Evolutionary conservation across 306 rosid species (phyloP), one percentile per base, ranked within the genome.

Genomic region (Citrullus colocynthis): DNA sequence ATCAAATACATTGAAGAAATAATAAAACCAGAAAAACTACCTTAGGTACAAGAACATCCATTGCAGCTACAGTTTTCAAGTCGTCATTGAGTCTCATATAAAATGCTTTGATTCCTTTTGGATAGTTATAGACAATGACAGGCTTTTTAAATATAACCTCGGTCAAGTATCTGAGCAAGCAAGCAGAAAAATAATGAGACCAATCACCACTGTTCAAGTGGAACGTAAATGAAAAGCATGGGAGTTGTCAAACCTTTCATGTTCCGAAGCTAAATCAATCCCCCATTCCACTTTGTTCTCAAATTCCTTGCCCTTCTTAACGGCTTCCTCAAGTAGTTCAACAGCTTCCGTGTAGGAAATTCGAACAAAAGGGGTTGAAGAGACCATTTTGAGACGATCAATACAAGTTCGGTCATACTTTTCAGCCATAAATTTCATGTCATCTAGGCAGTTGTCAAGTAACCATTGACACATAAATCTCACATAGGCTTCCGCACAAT

Each of bases 41-140:
- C 98, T 92, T 96, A 30, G 99, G 99, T 48, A 92, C 98, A 76
- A 96, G 93, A 45, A 96, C 99, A 87, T 96, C 99, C 98, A 96
- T 96, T 18, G 97, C 99, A 79, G 99, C 97, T 79, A 96, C 98
- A 2, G 97, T 96, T 83, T 92, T 89, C 9, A 30, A 78, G 80
- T 96, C 97, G 63, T 96, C 98, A 74, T 96, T 96, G 85, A 96
- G 89, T 37, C 93, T 91, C 98, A 92, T 96, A 89, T 96, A 96
- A 83, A 96, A 96, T 74, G 99, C 98, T 85, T 96, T 96, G 84
- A 96, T 96, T 8, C 84, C 97, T 80, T 96, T 96, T 20, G 98
- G 98, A 80, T 92, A 96, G 78, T 96, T 92, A 64, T 88, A 96
- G 49, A 96, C 96, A 44, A 96, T 91, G 66, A 92, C 99, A 20